Conservation (phyloP, 768 basidiomycete species). For the Boletus vinaceobasis region DNA sequence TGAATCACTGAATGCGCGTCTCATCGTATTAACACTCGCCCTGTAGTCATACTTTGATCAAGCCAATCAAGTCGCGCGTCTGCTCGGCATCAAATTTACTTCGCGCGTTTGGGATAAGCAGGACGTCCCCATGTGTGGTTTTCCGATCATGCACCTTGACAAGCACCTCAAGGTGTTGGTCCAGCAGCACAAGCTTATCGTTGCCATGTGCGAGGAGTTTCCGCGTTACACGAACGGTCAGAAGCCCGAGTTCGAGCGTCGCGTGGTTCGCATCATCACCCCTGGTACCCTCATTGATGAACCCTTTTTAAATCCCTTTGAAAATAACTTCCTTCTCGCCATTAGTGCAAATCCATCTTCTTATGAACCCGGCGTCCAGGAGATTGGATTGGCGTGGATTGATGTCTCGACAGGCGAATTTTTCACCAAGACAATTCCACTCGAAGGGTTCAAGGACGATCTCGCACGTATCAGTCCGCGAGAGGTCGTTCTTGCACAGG, state of each 20-base stretch:
- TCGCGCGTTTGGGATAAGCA: conserved; percentile 69
- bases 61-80: conserved; percentile 69
- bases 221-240: conserved; percentile 46
- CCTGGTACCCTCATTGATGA: conserved; percentile 95
- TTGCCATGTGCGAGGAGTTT: conserved; percentile 94
- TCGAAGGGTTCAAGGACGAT: conserved; percentile 69
- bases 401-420: conserved; percentile 95
- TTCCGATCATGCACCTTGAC: conserved; percentile 81
- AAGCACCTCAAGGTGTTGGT: conserved; percentile 85
- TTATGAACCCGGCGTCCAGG: not conserved
- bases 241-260: conserved; percentile 68
- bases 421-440: conserved; percentile 61
- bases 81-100: conserved; percentile 83
- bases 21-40: conserved; percentile 4
- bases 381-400: conserved; percentile 84
- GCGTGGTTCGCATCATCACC: conserved; percentile 83
- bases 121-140: conserved; percentile 83
- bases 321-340: conserved; percentile 88
- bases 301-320: conserved; percentile 76
- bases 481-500: conserved; percentile 69
- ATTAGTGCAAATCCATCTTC: conserved; percentile 35
- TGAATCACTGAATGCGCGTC: conserved; percentile 6
- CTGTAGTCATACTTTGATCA: conserved; percentile 90
- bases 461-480: conserved; percentile 76
- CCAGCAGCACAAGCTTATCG: conserved; percentile 77